Conservation (phyloP, 2,329 filamentous ascomycete genomes). For the Penicillium sp. region DNA sequence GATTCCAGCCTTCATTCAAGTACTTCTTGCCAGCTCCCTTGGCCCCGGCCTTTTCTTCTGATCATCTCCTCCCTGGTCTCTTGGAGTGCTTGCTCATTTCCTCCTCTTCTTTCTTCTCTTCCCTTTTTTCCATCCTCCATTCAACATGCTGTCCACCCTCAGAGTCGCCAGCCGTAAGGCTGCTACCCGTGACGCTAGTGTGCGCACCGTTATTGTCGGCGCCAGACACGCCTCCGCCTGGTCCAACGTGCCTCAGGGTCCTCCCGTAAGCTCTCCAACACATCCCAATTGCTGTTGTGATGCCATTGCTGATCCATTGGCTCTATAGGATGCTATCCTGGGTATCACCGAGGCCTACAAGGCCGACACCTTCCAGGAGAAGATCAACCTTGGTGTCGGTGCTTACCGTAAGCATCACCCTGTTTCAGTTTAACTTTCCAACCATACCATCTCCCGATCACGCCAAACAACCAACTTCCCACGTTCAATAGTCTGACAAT, state of each 20-base stretch:
- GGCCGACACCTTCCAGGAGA: conserved; percentile 82
- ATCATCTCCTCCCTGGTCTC: too few species aligned
- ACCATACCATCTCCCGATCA: too few species aligned
- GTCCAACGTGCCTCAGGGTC: conserved; percentile 84
- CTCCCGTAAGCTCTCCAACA: conserved; percentile 63
- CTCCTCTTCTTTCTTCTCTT: conserved; percentile 15
- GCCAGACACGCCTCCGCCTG: conserved; percentile 68
- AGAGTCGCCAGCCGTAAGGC: conserved; percentile 38
- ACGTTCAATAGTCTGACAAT: too few species aligned
- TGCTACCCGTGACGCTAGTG: conserved; percentile 32
- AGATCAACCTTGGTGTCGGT: conserved; percentile 97
- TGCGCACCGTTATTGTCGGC: conserved; percentile 36
- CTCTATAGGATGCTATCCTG: conserved; percentile 40
- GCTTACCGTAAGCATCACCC: conserved; percentile 64
- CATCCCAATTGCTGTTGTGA: too few species aligned
- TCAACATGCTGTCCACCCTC: conserved; percentile 44
- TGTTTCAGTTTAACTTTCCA: too few species aligned
- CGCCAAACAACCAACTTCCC: background rate
- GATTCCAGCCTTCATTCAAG: too few species aligned
- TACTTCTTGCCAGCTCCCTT: too few species aligned
- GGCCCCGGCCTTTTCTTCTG: too few species aligned
- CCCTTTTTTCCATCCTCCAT: conserved; percentile 7
- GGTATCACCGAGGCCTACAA: conserved; percentile 94
- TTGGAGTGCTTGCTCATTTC: too few species aligned
- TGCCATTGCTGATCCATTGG: too few species aligned